Conservation (phyloP, 805 yeast genomes). For the Pichia manshurica region DNA sequence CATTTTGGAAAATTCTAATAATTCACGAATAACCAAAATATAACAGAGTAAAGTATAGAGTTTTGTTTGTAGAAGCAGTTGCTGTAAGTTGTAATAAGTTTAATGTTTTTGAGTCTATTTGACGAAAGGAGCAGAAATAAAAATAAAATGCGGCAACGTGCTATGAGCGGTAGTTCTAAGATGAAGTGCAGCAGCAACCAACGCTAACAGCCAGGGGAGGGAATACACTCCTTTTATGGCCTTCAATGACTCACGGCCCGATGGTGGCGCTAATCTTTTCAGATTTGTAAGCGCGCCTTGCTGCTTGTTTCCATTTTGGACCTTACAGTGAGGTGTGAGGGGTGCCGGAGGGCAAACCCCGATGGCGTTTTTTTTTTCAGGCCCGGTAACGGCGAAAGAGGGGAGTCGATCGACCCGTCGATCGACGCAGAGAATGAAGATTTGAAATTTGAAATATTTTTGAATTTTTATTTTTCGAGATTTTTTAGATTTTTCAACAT, state of each 20-base stretch:
- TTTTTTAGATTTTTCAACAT: background rate
- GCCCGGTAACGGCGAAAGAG: background rate
- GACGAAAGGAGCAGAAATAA: background rate
- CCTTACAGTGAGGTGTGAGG: background rate
- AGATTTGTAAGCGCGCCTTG: background rate
- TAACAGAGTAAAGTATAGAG: background rate
- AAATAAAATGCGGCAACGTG: background rate
- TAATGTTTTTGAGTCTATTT: conserved; percentile 1
- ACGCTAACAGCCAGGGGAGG: background rate
- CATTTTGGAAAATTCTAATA: conserved; percentile 15
- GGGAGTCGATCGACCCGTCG: too few relatives aligned
- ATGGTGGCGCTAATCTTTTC: too few relatives aligned
- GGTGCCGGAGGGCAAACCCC: too few relatives aligned
- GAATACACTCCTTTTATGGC: background rate
- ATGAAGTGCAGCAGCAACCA: background rate
- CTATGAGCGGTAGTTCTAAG: background rate
- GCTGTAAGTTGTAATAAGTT: conserved; percentile 5
- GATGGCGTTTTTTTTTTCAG: too few relatives aligned
- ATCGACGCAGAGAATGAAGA: too few relatives aligned
- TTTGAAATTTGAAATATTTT: too few relatives aligned
- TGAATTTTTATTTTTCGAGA: too few relatives aligned
- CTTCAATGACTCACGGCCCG: too few relatives aligned
- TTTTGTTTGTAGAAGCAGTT: conserved; percentile 10
- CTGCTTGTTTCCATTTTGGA: too few relatives aligned
- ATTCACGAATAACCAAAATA: conserved; percentile 2